Base-by-base conservation (phyloP, 208 protist genomes). In the Spongospora subterranea region DNA sequence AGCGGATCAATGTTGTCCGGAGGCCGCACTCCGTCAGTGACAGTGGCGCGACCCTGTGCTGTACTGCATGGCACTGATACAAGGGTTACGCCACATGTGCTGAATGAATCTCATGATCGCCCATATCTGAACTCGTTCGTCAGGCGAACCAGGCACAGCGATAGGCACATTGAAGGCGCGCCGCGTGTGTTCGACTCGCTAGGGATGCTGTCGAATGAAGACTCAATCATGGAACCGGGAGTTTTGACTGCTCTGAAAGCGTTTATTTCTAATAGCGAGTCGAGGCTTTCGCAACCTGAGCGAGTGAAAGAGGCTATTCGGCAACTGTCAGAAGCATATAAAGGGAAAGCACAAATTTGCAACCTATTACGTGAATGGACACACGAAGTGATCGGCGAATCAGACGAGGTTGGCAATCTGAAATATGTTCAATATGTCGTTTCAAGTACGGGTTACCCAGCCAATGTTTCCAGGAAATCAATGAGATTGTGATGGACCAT, bases 161-260 rank as follows among this genome's bases (percentile, higher is more conserved):
- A n/a, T n/a, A n/a, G n/a, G n/a, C n/a, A n/a, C n/a, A n/a, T n/a
- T n/a, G n/a, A n/a, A n/a, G n/a, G n/a, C n/a, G 54, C 54, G 54
- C 20, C 54, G 54, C 20, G 20, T 17, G 54, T 29, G 29, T 29
- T 17, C 54, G 54, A 29, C 20, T 43, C 71, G 71, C 17, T 6
- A 43, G 6, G 17, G 71, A 17, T n/a, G 71, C 71, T 82, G n/a
- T 82, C 71, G 71, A n/a, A 6, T 6, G 17, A 6, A n/a, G 71
- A 82, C 71, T 45, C 71, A n/a, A 82, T 82, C 71, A 82, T 82
- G 71, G 71, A 82, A n/a, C 71, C 71, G 71, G 71, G 40, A 6
- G 71, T 82, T 6, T n/a, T 82, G n/a, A 17, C 71, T n/a, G 35
- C 6, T 20, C n/a, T 82, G 71, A 82, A 82, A n/a, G 71, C 71